Evolutionary conservation across 495 filamentous ascomycete species (phyloP).

Genomic region (Astrocystis sublimbata): DNA sequence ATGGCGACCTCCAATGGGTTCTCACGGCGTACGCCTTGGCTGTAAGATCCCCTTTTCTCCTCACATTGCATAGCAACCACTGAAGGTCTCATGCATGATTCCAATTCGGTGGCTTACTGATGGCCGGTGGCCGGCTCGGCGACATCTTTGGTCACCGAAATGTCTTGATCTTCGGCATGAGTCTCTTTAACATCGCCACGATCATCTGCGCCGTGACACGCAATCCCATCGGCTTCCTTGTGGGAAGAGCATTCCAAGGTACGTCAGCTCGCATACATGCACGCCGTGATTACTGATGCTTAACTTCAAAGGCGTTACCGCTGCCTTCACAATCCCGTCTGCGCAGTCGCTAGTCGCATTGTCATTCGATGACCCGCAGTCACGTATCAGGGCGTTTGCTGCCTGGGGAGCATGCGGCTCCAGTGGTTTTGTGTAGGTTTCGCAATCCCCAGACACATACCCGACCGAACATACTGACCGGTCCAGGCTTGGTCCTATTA

Average conservation of each 20-base stretch:
- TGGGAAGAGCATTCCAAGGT: conserved; percentile 5
- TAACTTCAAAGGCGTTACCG: neutral
- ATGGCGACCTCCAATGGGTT: neutral
- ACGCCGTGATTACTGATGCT: neutral
- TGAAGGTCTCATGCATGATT: neutral
- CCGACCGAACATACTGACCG: neutral
- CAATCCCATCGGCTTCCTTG: neutral
- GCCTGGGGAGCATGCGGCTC: neutral
- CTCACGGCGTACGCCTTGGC: neutral
- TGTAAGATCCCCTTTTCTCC: neutral
- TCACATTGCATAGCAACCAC: neutral
- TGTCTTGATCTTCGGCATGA: neutral
- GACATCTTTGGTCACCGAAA: neutral
- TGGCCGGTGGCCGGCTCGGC: neutral
- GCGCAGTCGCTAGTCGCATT: neutral
- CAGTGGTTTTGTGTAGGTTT: neutral
- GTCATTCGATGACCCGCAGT: neutral
- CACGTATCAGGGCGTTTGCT: neutral
- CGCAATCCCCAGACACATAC: neutral
- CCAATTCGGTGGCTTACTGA: neutral
- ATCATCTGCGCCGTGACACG: neutral
- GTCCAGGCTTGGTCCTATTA: neutral
- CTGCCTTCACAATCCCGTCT: neutral
- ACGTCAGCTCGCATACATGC: neutral
- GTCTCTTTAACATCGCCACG: neutral